These are phyloP conservation scores for Bolboschoenoplectus hybrid DNA, from an alignment of 202 grass and related monocot species.

Conservation along the genomic window DNA sequence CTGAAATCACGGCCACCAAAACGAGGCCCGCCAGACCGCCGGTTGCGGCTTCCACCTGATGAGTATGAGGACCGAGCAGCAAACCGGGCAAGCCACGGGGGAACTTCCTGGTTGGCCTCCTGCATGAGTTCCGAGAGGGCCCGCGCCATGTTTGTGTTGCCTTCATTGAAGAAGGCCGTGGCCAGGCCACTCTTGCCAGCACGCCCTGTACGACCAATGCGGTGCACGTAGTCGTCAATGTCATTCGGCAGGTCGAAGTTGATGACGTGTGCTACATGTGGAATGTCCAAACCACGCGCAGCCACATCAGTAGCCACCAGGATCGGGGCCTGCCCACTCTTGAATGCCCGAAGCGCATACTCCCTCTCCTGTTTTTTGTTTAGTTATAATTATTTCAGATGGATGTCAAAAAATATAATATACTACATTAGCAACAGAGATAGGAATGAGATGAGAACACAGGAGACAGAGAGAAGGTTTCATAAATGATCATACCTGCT, in stretches of 20 bases:
- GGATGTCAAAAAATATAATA: background rate
- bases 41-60: constrained; percentile 70
- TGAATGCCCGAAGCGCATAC: constrained; percentile 72
- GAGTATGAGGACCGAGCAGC: constrained; percentile 58
- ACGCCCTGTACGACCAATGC: constrained; percentile 91
- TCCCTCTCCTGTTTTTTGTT: constrained; percentile 71
- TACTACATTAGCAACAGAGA: constrained; percentile 36
- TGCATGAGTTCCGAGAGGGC: constrained; percentile 84
- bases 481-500: constrained; percentile 54
- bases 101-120: constrained; percentile 95
- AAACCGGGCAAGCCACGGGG: constrained; percentile 72
- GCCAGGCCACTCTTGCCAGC: constrained; percentile 85
- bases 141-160: constrained; percentile 67
- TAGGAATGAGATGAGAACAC: background rate
- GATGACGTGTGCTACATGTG: constrained; percentile 87
- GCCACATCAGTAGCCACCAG: constrained; percentile 92
- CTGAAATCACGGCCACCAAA: constrained; percentile 93
- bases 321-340: constrained; percentile 80
- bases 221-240: constrained; percentile 97
- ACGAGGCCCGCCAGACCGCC: constrained; percentile 63
- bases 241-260: constrained; percentile 99
- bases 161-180: constrained; percentile 96
- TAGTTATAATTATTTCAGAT: constrained; percentile 13
- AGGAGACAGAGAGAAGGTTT: background rate
- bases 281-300: constrained; percentile 93